Base-by-base conservation (phyloP, 495 filamentous ascomycete genomes). In the Immersiella caudata region DNA sequence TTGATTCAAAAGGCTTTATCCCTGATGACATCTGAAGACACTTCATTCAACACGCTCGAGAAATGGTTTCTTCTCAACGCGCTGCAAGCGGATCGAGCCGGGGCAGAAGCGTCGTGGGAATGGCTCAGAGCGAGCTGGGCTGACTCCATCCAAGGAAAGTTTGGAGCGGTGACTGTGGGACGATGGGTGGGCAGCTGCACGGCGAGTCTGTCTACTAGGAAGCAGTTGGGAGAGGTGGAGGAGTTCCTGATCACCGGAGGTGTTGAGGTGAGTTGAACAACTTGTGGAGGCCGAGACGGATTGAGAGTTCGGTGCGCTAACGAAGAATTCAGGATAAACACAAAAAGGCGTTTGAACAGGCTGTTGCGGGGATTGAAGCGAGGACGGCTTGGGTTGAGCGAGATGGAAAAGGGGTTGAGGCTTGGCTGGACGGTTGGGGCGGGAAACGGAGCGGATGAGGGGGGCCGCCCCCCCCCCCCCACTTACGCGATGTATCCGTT, bases 31-130 rank as follows among this genome's bases (percentile, higher is more conserved):
- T 3, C 3, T 18, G 5, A 18, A 12, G 12, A 12, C 16, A 2
- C 5, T 3, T 22, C 49, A 12, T 52, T 52, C 49, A 52, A 52
- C 49, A 3, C 49, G 4, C 49, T 52, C 18, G 49, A 52, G 4
- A 52, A 52, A 22, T 52, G 49, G 49, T 52, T 52, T 52, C 49
- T 52, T 18, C 49, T 52, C 21, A 52, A 52, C 21, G 49, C 49
- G 4, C 12, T 52, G 49, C 49, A 52, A 22, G 16, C 49, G 21
- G 4, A 52, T 22, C 16, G 21, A 52, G 4, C 49, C 5, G 49
- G 49, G 49, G 49, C 49, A n/a, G 49, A 52, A 22, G 49, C 49
- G 12, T 18, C 49, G 3, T 52, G 49, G 49, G 49, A 18, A 22
- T 52, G 49, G 49, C 21, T 52, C 18, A 52, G 18, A 12, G 49